Conservation (phyloP, 1,284 basidiomycete genomes). For the Ceratobasidium sp. region DNA sequence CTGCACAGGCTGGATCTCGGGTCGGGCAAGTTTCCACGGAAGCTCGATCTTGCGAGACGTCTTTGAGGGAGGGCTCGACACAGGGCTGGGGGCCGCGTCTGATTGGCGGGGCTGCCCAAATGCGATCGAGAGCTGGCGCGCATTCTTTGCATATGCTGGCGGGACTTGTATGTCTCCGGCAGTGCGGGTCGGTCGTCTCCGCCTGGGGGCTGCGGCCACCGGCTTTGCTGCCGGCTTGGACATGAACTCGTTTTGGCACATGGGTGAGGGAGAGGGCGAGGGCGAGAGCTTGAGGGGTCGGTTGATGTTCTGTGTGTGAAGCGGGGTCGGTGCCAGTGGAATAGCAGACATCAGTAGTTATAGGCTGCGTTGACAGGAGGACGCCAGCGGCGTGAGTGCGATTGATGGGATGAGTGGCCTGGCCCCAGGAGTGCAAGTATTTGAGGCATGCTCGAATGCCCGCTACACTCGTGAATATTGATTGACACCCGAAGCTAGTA, state of each 20-base stretch:
- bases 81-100: conserved; percentile 2
- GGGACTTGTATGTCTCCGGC: conserved; percentile 22
- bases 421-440: neutral
- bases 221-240: neutral
- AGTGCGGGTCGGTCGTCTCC: neutral
- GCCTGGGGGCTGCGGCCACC: neutral
- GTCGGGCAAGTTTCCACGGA: conserved; percentile 25
- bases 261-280: neutral
- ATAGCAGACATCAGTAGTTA: conserved; percentile 5
- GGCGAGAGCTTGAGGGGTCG: neutral
- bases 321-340: neutral
- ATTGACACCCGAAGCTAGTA: conserved; percentile 2
- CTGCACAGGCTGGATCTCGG: conserved; percentile 1
- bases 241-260: neutral
- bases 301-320: neutral
- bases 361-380: neutral
- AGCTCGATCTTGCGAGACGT: conserved; percentile 26
- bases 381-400: conserved; percentile 27
- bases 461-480: neutral
- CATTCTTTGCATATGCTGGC: conserved; percentile 3
- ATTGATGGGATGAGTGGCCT: conserved; percentile 4
- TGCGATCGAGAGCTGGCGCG: conserved; percentile 9
- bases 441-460: neutral
- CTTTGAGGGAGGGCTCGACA: neutral
- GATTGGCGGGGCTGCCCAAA: neutral